Base-by-base conservation (phyloP, 495 filamentous ascomycete genomes). In the Penicillium diatomitis region DNA sequence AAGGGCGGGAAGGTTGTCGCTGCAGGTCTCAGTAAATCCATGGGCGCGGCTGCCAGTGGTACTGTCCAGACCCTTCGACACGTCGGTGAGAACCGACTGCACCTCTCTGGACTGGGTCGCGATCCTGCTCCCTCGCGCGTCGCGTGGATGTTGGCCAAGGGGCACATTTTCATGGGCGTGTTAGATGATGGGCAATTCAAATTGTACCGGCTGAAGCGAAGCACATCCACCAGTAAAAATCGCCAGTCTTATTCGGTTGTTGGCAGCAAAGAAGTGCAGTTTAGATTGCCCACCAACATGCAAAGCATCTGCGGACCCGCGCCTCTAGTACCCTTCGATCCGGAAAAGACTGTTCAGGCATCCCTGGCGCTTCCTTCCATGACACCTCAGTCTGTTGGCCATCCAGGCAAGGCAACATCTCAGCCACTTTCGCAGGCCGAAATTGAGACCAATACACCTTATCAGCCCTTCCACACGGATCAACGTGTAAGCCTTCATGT, bases 381-480 rank as follows among this genome's bases (percentile, higher is more conserved):
- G 10, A 61, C 47, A 40, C 58, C 60, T 12, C 67, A 72, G 38
- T 54, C 64, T 10, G 20, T 2, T 20, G 56, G 59, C 4, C 49
- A 50, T 38, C 44, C 56, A 12, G 54, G 51, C 6, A 71, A 68
- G 44, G 32, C 60, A 11, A 65, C 70, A 36, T 65, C 65, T 27
- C 74, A 80, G 50, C 76, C 76, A 3, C 65, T 95, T 44, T 88
- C 88, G 4, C 84, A 89, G 54, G 86, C 89, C 3, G 90, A 96
- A 69, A 91, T 95, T 51, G 90, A 96, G 62, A 92, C 90, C 2
- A 92, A 88, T 52, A 84, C 87, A 6, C 84, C 88, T 2, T 95
- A 90, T 49, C 87, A 90, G 51, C 88, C 90, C 0, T 95, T 95
- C 68, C 88, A 95, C 60, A 90, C 87, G 0, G 89, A 95, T 53